Percentiles rank a stretch among this genome's conserved stretches.
These are phyloP conservation scores for Erodium moschatum DNA, from an alignment of 441 rosid species.

Conservation along the genomic window DNA sequence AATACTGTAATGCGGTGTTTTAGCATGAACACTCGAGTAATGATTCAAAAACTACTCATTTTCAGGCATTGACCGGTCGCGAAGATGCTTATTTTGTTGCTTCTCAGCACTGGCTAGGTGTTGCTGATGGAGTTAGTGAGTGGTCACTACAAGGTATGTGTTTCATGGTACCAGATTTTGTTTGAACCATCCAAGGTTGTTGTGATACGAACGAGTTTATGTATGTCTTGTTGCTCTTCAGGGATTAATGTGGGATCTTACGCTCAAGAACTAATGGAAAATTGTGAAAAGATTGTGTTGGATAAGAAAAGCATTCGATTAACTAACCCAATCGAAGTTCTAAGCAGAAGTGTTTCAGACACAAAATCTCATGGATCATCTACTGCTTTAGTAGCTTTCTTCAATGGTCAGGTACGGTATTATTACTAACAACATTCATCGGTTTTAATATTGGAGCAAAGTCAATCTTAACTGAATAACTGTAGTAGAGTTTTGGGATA, in stretches of 20 bases:
- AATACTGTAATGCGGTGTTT: constrained; percentile 10
- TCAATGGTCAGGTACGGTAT: constrained; percentile 49
- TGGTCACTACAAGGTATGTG: constrained; percentile 72
- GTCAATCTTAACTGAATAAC: too few species aligned
- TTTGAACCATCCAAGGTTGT: not conserved
- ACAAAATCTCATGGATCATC: constrained; percentile 52
- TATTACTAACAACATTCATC: not conserved
- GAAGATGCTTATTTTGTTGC: constrained; percentile 64
- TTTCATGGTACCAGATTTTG: not conserved
- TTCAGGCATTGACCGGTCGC: constrained; percentile 86
- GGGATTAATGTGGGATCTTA: constrained; percentile 41
- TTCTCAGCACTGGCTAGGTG: constrained; percentile 56
- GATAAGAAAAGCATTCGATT: constrained; percentile 24
- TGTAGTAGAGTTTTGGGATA: too few species aligned
- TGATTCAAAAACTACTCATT: constrained; percentile 56
- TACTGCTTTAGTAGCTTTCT: constrained; percentile 59
- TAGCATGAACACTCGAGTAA: constrained; percentile 23
- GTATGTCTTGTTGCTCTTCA: constrained; percentile 24
- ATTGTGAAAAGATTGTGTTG: constrained; percentile 44
- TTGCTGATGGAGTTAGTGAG: constrained; percentile 68
- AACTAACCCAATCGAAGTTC: constrained; percentile 45
- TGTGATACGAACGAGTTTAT: too few species aligned
- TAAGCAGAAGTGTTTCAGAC: constrained; percentile 44
- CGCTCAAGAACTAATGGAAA: constrained; percentile 48
- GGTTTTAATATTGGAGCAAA: too few species aligned